phyloP scores from a whole-genome alignment of 331 rosid genomes.

The Acacia pycnantha region DNA sequence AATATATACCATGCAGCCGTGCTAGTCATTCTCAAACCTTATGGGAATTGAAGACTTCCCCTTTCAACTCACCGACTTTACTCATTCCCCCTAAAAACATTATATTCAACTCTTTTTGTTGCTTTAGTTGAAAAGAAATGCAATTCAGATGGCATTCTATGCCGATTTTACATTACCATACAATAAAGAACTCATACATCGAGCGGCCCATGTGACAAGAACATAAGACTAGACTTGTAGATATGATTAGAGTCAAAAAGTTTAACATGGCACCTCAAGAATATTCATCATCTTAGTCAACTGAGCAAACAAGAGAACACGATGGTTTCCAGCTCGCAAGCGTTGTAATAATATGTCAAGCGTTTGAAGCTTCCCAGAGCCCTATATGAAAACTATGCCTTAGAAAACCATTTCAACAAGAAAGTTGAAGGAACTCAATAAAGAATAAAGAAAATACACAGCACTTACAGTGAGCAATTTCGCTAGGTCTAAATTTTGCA shows the following conservation, averaged over 20 bases:
- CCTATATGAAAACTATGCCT: slow-evolving; percentile 50
- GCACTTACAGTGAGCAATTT: slow-evolving; percentile 87
- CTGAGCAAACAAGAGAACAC: slow-evolving; percentile 96
- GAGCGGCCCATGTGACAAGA: background rate
- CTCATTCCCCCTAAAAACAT: slow-evolving; percentile 5
- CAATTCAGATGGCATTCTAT: background rate
- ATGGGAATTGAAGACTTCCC: slow-evolving; percentile 5
- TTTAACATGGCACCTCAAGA: slow-evolving; percentile 65
- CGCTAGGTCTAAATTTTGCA: slow-evolving; percentile 94
- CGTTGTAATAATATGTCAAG: slow-evolving; percentile 96
- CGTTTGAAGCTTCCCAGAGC: slow-evolving; percentile 99
- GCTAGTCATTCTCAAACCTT: slow-evolving; percentile 16
- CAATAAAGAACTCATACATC: slow-evolving; percentile 2
- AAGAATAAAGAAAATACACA: slow-evolving; percentile 15
- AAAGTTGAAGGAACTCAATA: slow-evolving; percentile 7
- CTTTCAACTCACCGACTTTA: slow-evolving; percentile 1
- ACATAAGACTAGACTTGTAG: background rate
- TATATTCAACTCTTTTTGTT: slow-evolving; percentile 3
- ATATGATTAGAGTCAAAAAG: slow-evolving; percentile 10
- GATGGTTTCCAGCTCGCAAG: slow-evolving; percentile 86
- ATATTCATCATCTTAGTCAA: slow-evolving; percentile 98
- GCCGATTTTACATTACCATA: background rate
- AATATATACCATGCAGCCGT: slow-evolving; percentile 2
- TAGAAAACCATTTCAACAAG: slow-evolving; percentile 7
- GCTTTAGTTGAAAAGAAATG: background rate